A percentile compares a stretch with the other conserved stretches of the same genome.
phyloP scores from a whole-genome alignment of 208 protist species.

The Wallacemonas sp. region DNA sequence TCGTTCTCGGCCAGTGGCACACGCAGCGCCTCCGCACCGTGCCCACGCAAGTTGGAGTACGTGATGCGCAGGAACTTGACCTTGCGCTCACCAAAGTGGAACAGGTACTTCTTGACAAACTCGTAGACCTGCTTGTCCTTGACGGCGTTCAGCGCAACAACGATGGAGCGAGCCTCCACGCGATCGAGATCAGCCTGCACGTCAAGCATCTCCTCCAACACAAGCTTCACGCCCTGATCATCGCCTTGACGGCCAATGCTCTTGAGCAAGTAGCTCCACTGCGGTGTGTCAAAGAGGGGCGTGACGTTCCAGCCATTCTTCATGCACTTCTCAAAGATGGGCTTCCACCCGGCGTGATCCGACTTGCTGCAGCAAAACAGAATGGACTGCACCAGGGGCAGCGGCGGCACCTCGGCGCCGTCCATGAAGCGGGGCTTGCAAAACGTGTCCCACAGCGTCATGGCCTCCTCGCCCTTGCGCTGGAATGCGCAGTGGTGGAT shows the following conservation, averaged over 20 bases:
- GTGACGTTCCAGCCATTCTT: conserved; percentile 88
- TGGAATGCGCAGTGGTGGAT: conserved; percentile 88
- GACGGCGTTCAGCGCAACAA: conserved; percentile 83
- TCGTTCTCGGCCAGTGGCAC: conserved; percentile 85
- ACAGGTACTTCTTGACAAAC: conserved; percentile 86
- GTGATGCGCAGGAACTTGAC: conserved; percentile 85
- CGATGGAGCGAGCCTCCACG: conserved; percentile 72
- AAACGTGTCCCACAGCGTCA: conserved; percentile 73
- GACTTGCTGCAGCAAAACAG: conserved; percentile 82
- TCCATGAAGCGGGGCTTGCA: conserved; percentile 69
- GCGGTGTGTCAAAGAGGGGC: conserved; percentile 75
- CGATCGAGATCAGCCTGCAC: conserved; percentile 87
- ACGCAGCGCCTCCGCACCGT: conserved; percentile 78
- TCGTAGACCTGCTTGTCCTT: conserved; percentile 77
- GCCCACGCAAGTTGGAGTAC: conserved; percentile 82
- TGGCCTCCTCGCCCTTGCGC: conserved; percentile 57
- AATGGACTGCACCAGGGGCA: conserved; percentile 77
- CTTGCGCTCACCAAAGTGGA: conserved; percentile 87
- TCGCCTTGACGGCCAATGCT: conserved; percentile 80
- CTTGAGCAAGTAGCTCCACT: conserved; percentile 87
- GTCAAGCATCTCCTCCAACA: conserved; percentile 89
- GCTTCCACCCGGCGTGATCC: conserved; percentile 63
- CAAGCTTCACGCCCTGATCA: conserved; percentile 62
- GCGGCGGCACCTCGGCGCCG: conserved; percentile 42
- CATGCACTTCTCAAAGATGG: conserved; percentile 76